Evolutionary conservation across 139 green algal genomes (phyloP), one percentile per base, ranked within the genome.

Genomic region (Raphidocelis subcapitata): DNA sequence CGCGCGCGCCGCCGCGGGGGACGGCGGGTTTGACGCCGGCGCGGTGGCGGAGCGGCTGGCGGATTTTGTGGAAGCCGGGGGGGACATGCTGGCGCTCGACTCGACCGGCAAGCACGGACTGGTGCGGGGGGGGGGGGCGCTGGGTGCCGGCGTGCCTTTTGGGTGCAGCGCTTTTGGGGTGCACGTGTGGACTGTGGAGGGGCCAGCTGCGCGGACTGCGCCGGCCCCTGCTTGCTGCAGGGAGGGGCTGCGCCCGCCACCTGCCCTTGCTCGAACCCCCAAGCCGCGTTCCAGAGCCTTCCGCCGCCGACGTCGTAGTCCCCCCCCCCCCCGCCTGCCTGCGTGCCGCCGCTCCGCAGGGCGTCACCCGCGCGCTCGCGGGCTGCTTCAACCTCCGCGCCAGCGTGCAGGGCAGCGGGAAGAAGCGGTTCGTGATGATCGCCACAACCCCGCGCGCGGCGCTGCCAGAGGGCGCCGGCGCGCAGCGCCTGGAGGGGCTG

Each of bases 31-130:
- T 33, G 73, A 79, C 36, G 74, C 74, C 5, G 20, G 33, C 56
- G 20, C 21, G 18, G 21, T 81, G 37, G 55, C 60, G 24, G 54
- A 67, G 44, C 49, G 26, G 37, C 47, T 87, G n/a, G 36, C 51
- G 32, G 61, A 54, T 36, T 79, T 82, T 54, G 74, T 77, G 65
- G 44, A 35, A 15, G 26, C 37, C 8, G 68, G 62, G 3, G 59
- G 52, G 4, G 81, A 84, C 49, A 73, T 82, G 70, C 52, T 26
- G 46, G 72, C 73, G 54, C 56, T 86, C 44, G 52, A 72, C 10
- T 73, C 81, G 29, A 5, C 64, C 28, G 54, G 69, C 28, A 72
- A 75, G 60, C 62, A 76, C 20, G 73, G 73, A n/a, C 66, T 69
- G 65, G 69, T 83, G 28, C 36, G 67, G 29, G 33, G 18, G 24